A percentile compares a stretch with the other conserved stretches of the same genome.
These are phyloP conservation scores for Termitomyces sp. DNA, from an alignment of 768 basidiomycete species.

Conservation along the genomic window DNA sequence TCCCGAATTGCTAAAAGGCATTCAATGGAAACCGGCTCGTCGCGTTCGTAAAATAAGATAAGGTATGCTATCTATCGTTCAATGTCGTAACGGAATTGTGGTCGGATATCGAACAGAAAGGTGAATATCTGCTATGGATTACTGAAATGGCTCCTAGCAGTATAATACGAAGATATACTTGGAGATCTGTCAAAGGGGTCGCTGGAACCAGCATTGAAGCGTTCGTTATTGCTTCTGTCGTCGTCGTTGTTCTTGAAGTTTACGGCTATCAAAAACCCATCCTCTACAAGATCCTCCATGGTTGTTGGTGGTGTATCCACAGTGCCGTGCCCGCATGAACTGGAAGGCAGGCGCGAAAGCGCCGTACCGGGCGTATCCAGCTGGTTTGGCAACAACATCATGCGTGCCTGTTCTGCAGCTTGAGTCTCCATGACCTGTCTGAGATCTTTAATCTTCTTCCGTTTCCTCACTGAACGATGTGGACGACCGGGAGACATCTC, in stretches of 20 bases:
- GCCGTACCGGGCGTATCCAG: conserved; percentile 1
- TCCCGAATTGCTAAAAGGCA: not conserved
- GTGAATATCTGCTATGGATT: conserved; percentile 5
- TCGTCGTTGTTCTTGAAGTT: conserved; percentile 1
- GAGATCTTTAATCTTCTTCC: conserved; percentile 4
- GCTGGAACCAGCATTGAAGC: not conserved
- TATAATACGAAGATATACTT: conserved; percentile 29
- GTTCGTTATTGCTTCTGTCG: not conserved
- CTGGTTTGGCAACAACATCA: not conserved
- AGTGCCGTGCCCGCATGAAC: conserved; percentile 9
- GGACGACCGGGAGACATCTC: not conserved
- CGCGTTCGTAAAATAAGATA: not conserved
- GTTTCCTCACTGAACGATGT: conserved; percentile 5
- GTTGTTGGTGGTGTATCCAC: conserved; percentile 16
- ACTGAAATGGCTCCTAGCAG: conserved; percentile 28
- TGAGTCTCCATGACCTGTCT: not conserved
- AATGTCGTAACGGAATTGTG: not conserved
- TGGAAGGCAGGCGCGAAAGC: not conserved
- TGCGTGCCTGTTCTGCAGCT: not conserved
- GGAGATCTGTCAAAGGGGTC: conserved; percentile 20
- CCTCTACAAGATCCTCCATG: conserved; percentile 12
- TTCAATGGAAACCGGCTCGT: not conserved
- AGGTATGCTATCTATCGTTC: not conserved
- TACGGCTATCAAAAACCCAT: not conserved
- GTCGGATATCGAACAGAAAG: not conserved